phyloP scores from a whole-genome alignment of 345 rosid species.

The Euclidium syriacum region DNA sequence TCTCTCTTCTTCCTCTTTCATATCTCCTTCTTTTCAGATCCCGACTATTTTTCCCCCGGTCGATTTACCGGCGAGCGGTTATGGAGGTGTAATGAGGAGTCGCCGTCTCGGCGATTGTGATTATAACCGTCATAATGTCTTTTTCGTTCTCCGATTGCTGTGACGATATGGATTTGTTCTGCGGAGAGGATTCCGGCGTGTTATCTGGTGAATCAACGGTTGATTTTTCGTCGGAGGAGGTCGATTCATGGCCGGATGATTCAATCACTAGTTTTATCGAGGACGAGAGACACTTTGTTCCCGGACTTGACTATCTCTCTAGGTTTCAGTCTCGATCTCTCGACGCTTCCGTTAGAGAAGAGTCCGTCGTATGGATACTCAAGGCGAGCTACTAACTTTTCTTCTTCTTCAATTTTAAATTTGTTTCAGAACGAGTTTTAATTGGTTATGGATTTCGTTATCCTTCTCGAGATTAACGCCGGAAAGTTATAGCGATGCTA shows the following conservation, averaged over 20 bases:
- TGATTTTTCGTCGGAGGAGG: conserved; percentile 50
- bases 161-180: conserved; percentile 55
- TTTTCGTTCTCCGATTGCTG: conserved; percentile 49
- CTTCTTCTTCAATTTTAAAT: neutral
- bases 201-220: conserved; percentile 52
- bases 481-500: neutral
- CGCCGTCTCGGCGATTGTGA: conserved; percentile 2
- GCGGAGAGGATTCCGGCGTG: conserved; percentile 69
- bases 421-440: neutral
- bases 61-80: neutral
- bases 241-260: conserved; percentile 53
- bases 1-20: conserved; percentile 1
- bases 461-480: neutral
- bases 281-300: conserved; percentile 75
- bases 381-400: conserved; percentile 39
- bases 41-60: neutral
- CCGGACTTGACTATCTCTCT: conserved; percentile 76
- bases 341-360: conserved; percentile 80
- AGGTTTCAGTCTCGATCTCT: conserved; percentile 67
- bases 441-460: neutral
- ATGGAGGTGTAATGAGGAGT: conserved; percentile 43
- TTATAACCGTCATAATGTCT: conserved; percentile 51
- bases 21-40: conserved; percentile 7
- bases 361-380: conserved; percentile 95
- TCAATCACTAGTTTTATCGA: conserved; percentile 67